Conservation (phyloP, 164 flowering plant species). For the Magnolia kwangsiensis region DNA sequence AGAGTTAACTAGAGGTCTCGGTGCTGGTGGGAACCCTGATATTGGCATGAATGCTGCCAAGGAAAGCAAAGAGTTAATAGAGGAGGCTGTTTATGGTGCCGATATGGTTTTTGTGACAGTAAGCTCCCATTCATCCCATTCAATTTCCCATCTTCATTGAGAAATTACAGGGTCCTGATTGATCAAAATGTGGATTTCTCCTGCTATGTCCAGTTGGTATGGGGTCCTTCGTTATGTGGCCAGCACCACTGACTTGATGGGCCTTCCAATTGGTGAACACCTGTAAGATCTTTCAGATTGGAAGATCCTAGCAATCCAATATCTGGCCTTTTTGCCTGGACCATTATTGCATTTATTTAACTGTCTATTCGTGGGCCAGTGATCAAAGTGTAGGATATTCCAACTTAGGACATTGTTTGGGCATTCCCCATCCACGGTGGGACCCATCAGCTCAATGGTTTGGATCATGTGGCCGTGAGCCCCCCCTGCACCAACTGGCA, state of each 20-base stretch:
- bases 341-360: too few relatives aligned
- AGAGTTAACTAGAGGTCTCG: conserved; percentile 94
- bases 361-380: too few relatives aligned
- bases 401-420: neutral
- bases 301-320: neutral
- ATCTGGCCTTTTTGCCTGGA: neutral
- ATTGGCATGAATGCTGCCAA: conserved; percentile 96
- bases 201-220: neutral
- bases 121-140: conserved; percentile 16
- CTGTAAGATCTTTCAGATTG: neutral
- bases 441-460: neutral
- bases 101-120: conserved; percentile 99
- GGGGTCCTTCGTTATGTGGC: neutral
- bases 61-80: conserved; percentile 78
- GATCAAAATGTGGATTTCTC: neutral
- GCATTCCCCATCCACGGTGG: neutral
- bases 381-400: neutral
- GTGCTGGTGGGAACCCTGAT: conserved; percentile 98
- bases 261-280: neutral
- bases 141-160: neutral
- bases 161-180: neutral
- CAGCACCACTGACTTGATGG: neutral
- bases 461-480: neutral
- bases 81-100: conserved; percentile 81
- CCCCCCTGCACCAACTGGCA: too few relatives aligned